Conservation (phyloP, 306 rosid genomes). For the Rubus idaeus region DNA sequence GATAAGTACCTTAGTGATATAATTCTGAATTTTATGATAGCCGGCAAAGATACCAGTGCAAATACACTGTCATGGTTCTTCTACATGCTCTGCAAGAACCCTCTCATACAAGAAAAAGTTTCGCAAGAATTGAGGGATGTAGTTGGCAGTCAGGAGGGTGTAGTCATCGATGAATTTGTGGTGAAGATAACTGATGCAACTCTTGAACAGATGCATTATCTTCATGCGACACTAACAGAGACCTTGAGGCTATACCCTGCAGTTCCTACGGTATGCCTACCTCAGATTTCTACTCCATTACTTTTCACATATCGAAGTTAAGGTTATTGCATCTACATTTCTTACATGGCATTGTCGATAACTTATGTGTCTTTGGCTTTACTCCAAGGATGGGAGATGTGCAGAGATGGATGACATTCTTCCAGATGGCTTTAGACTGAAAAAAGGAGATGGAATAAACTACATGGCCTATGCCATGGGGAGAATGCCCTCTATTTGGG, state of each 20-base stretch:
- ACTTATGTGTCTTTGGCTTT: neutral
- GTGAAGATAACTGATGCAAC: constrained; percentile 46
- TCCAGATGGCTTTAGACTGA: constrained; percentile 64
- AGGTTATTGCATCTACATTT: neutral
- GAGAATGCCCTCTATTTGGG: constrained; percentile 75
- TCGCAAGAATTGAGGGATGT: constrained; percentile 59
- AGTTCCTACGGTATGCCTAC: constrained; percentile 48
- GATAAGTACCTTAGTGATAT: constrained; percentile 65
- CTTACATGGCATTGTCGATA: neutral
- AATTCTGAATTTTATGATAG: constrained; percentile 66
- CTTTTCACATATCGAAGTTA: neutral
- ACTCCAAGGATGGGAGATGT: constrained; percentile 18
- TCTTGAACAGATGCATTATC: constrained; percentile 77
- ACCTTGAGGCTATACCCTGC: constrained; percentile 84
- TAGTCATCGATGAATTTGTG: constrained; percentile 38
- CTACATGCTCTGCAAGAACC: constrained; percentile 74
- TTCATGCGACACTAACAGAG: constrained; percentile 76
- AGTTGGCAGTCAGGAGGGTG: constrained; percentile 31
- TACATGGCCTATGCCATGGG: constrained; percentile 76
- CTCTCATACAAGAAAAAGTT: constrained; percentile 60
- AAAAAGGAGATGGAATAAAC: constrained; percentile 61
- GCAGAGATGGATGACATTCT: constrained; percentile 55
- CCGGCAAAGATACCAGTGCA: constrained; percentile 74
- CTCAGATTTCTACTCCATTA: neutral
- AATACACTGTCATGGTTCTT: constrained; percentile 77